phyloP scores from a whole-genome alignment of 345 rosid species.

The Raphanus raphanistrum region DNA sequence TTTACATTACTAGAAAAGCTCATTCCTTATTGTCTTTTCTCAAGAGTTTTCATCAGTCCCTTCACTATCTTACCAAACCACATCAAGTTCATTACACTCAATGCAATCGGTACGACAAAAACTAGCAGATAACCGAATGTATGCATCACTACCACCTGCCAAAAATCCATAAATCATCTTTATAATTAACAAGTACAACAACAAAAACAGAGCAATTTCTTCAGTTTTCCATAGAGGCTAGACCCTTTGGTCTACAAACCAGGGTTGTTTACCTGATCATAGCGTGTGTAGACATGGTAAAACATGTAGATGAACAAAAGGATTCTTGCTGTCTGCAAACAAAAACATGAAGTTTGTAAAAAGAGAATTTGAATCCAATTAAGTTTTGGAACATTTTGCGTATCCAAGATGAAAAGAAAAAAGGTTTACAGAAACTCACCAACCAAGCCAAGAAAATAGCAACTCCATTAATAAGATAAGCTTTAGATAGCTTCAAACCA shows the following conservation, averaged over 20 bases:
- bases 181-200: not conserved
- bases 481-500: conserved; percentile 73
- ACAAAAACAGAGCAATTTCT: not conserved
- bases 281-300: conserved; percentile 67
- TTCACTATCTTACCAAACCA: conserved; percentile 80
- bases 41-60: conserved; percentile 74
- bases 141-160: conserved; percentile 68
- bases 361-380: not conserved
- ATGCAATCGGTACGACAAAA: conserved; percentile 54
- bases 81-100: conserved; percentile 73
- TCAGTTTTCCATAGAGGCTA: not conserved
- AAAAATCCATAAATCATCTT: not conserved
- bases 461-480: conserved; percentile 76
- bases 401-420: not conserved
- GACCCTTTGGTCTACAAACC: conserved; percentile 7
- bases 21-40: conserved; percentile 53
- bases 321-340: conserved; percentile 76
- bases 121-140: conserved; percentile 56
- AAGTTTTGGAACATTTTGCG: not conserved
- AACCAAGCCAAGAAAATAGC: conserved; percentile 75
- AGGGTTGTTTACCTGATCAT: conserved; percentile 60
- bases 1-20: not conserved
- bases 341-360: not conserved
- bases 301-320: conserved; percentile 73
- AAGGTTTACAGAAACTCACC: conserved; percentile 46